A percentile compares a stretch with the other conserved stretches of the same genome.
Conservation (phyloP, 495 filamentous ascomycete genomes). For the Aspergillus wentii region DNA sequence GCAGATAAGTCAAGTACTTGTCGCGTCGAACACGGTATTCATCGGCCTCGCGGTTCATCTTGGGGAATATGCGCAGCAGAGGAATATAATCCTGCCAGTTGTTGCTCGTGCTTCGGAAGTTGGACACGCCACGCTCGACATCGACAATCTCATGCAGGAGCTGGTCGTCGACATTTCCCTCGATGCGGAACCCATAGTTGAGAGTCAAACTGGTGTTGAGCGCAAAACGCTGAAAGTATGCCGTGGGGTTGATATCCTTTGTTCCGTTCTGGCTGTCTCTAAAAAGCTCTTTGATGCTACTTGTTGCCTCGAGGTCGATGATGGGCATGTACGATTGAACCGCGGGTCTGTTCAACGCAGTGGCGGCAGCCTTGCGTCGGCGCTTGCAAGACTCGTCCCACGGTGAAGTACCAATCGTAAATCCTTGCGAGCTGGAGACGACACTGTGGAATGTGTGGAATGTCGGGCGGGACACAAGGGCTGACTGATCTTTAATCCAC, state of each 20-base stretch:
- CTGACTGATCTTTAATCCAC: conserved; percentile 68
- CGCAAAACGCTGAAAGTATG: conserved; percentile 64
- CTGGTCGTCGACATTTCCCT: conserved; percentile 52
- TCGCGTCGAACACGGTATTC: conserved; percentile 51
- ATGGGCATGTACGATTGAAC: conserved; percentile 68
- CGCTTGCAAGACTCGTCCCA: conserved; percentile 73
- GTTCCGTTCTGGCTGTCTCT: conserved; percentile 50
- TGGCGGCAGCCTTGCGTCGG: conserved; percentile 65
- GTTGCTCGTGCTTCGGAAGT: conserved; percentile 62
- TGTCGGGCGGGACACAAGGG: conserved; percentile 64
- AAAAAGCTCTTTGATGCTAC: conserved; percentile 61
- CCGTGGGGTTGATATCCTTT: conserved; percentile 57
- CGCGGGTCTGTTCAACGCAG: conserved; percentile 62
- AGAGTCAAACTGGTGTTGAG: conserved; percentile 62
- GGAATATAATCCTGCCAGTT: conserved; percentile 72
- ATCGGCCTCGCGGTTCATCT: conserved; percentile 45
- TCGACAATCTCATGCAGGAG: conserved; percentile 58
- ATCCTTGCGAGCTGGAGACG: conserved; percentile 63
- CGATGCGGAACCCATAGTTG: conserved; percentile 62
- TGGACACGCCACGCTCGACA: conserved; percentile 58
- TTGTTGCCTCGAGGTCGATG: conserved; percentile 62
- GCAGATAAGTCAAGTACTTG: conserved; percentile 53
- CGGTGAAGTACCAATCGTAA: conserved; percentile 68
- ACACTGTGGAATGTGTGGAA: conserved; percentile 71
- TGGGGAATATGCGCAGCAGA: conserved; percentile 53